Conservation (phyloP, 73 alveolate genomes). For the Stentor coeruleus region DNA sequence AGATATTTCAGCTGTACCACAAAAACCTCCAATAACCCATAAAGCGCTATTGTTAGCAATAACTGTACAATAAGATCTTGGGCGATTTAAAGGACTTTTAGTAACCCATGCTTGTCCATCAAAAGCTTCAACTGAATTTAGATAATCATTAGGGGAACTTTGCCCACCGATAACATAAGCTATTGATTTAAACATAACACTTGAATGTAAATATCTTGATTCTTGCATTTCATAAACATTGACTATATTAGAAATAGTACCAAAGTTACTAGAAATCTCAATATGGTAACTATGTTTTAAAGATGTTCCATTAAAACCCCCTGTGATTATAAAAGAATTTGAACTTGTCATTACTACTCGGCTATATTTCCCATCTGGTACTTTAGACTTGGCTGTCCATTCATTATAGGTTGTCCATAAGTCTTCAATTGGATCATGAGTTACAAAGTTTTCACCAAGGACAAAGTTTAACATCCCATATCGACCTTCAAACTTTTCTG, state of each 20-base stretch:
- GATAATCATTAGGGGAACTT: background rate
- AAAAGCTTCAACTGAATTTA: background rate
- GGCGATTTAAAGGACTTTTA: background rate
- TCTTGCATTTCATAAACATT: background rate
- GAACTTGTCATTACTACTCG: background rate
- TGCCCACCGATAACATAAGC: constrained; percentile 17
- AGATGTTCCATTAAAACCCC: background rate
- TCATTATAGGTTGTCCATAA: background rate
- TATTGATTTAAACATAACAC: background rate
- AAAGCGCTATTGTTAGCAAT: background rate
- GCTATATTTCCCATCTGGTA: background rate
- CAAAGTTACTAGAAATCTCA: background rate
- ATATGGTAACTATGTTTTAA: background rate
- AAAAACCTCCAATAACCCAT: constrained; percentile 13
- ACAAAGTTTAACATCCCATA: background rate
- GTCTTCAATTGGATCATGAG: background rate
- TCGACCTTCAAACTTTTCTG: background rate
- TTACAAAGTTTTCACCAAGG: background rate
- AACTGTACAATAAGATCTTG: background rate
- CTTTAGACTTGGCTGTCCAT: background rate
- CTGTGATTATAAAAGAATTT: background rate
- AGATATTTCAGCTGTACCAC: background rate
- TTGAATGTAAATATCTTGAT: background rate
- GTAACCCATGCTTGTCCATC: background rate
- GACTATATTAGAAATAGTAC: background rate